Conservation (phyloP, 1,284 basidiomycete species). For the Cyathus pygmaeus region DNA sequence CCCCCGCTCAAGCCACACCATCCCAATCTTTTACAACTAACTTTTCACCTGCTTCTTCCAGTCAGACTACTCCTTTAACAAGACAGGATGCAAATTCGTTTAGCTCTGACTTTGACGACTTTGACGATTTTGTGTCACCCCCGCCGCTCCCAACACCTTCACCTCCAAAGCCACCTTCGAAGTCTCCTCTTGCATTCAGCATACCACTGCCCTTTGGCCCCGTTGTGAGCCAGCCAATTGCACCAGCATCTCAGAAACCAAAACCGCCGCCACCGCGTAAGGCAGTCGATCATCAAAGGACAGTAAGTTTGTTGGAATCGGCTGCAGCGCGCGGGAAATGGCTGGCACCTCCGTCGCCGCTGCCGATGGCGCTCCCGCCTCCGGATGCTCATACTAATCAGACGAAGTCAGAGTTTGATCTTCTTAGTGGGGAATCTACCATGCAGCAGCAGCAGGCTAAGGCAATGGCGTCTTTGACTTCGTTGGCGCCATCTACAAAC, state of each 20-base stretch:
- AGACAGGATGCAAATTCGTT: not conserved
- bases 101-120: constrained; percentile 48
- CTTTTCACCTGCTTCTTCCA: constrained; percentile 17
- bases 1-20: constrained; percentile 26
- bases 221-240: not conserved
- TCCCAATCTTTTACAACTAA: constrained; percentile 4
- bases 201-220: constrained; percentile 4
- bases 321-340: constrained; percentile 67
- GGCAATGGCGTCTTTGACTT: constrained; percentile 17
- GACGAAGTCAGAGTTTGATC: constrained; percentile 1
- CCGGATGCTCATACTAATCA: constrained; percentile 27
- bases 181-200: constrained; percentile 25
- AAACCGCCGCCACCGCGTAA: constrained; percentile 21
- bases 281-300: constrained; percentile 60
- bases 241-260: not conserved
- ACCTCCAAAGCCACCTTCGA: constrained; percentile 56
- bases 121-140: constrained; percentile 56
- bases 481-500: constrained; percentile 11
- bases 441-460: constrained; percentile 35
- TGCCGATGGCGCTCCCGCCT: constrained; percentile 56
- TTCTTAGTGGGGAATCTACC: constrained; percentile 14
- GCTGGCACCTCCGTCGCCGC: constrained; percentile 70
- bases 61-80: constrained; percentile 18
- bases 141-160: constrained; percentile 49
- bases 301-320: constrained; percentile 62